Conservation (phyloP, 169 alveolate genomes). For the Plasmodium gonderi region DNA sequence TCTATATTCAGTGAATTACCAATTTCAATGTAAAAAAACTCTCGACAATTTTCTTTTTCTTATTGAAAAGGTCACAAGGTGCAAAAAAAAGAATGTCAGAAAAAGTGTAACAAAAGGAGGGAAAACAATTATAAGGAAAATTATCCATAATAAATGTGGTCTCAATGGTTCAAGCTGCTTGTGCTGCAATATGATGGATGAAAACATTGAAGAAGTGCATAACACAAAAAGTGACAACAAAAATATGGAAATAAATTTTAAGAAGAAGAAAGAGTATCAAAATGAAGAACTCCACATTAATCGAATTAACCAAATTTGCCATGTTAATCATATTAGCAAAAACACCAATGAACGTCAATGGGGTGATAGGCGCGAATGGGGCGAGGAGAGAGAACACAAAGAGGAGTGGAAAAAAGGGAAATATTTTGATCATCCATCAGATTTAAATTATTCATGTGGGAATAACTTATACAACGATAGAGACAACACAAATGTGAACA, state of each 20-base stretch:
- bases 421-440: not conserved
- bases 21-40: conserved; percentile 20
- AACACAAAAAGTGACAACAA: not conserved
- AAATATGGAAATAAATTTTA: not conserved
- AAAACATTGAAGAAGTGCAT: not conserved
- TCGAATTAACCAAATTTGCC: not conserved
- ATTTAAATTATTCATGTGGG: not conserved
- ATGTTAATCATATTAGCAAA: not conserved
- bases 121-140: not conserved
- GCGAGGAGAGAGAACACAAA: not conserved
- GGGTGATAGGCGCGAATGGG: not conserved
- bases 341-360: not conserved
- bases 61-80: conserved; percentile 30
- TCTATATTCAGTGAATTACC: conserved; percentile 61
- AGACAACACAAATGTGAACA: not conserved
- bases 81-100: not conserved
- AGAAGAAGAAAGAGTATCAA: not conserved
- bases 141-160: not conserved
- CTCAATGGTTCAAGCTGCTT: not conserved
- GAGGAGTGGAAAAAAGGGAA: not conserved
- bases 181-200: not conserved
- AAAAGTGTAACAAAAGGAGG: not conserved
- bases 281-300: not conserved
- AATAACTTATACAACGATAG: not conserved
- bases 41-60: conserved; percentile 29